These are phyloP conservation scores for Lepidium sativum DNA, from an alignment of 345 rosid species.

Conservation along the genomic window DNA sequence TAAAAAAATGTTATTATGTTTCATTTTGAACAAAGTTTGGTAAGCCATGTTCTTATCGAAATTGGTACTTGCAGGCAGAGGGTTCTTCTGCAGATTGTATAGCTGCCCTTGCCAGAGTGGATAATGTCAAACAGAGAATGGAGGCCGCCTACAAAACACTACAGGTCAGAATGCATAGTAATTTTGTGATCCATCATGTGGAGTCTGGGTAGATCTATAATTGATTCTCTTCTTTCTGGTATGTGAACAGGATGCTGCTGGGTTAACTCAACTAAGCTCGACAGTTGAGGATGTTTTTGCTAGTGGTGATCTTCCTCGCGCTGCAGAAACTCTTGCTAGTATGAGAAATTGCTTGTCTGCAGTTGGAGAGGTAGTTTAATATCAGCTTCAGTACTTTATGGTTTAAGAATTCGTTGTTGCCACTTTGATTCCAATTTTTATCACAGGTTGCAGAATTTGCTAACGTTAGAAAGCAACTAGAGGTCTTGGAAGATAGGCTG, in stretches of 20 bases:
- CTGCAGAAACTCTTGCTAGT: conserved; percentile 97
- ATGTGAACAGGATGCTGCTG: conserved; percentile 79
- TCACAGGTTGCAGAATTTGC: conserved; percentile 98
- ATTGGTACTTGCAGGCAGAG: conserved; percentile 56
- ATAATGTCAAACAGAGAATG: conserved; percentile 95
- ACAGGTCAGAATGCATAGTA: conserved; percentile 42
- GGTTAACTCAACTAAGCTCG: conserved; percentile 87
- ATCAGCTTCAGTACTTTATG: not conserved
- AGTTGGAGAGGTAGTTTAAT: conserved; percentile 74
- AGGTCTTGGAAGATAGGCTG: conserved; percentile 87
- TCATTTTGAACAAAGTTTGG: not conserved
- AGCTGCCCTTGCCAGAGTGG: conserved; percentile 87
- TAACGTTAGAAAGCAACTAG: conserved; percentile 86
- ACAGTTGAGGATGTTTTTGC: conserved; percentile 98
- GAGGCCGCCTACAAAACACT: conserved; percentile 88
- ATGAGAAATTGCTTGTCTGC: conserved; percentile 99
- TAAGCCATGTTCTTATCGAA: not conserved
- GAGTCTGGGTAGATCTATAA: not conserved
- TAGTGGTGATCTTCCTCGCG: conserved; percentile 95
- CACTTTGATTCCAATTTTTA: not conserved
- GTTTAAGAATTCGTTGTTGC: not conserved
- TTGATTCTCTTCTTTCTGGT: not conserved
- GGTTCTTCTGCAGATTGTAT: conserved; percentile 93
- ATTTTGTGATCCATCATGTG: not conserved
- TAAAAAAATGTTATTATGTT: too few relatives aligned